Base-by-base conservation (phyloP, 441 rosid species). In the Syzygium syzygioides region DNA sequence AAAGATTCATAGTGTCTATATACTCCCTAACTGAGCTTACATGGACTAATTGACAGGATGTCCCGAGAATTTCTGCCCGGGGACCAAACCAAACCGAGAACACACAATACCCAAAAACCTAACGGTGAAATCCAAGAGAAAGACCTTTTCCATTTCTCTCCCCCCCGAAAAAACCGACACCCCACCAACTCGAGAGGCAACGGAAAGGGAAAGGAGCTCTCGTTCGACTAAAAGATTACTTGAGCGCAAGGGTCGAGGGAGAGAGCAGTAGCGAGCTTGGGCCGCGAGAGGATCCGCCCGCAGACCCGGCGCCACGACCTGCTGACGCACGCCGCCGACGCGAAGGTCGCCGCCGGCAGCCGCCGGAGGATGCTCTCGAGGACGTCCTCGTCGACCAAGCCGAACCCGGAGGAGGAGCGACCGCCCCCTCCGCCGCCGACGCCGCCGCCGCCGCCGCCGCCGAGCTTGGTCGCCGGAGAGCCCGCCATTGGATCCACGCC, bases 181-280 rank as follows among this genome's bases (percentile, higher is more conserved):
- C 59, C 57, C 28, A 53, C 62, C 52, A 25, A 53, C 87, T 59
- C 52, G 76, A 45, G 34, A 86, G 71, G 34, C 79, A 59, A 45
- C 62, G 34, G 54, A 41, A 59, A 30, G 30, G 2, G 41, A 55
- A 56, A 34, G 34, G 68, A 41, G 91, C 93, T 6, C 12, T 28
- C 52, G 83, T 23, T 76, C 10, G 48, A 26, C 83, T 41, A 14
- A 76, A 45, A 45, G 48, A 28, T 90, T 90, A 95, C 98, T 18
- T 25, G 90, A 62, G 90, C 88, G 86, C 90, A 68, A 88, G 93
- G 93, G 59, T 94, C 89, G 86, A 90, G 90, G 53, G 98, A 94
- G 90, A 94, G 90, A 86, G 98, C 96, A 55, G 98, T 93, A 19
- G 92, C 91, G 55, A 96, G 92, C 91, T 94, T 95, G 9, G 98